A percentile compares a stretch with the other conserved stretches of the same genome.
Evolutionary conservation across 257 asterid species (phyloP).

Genomic region (Lavandula angustifolia): DNA sequence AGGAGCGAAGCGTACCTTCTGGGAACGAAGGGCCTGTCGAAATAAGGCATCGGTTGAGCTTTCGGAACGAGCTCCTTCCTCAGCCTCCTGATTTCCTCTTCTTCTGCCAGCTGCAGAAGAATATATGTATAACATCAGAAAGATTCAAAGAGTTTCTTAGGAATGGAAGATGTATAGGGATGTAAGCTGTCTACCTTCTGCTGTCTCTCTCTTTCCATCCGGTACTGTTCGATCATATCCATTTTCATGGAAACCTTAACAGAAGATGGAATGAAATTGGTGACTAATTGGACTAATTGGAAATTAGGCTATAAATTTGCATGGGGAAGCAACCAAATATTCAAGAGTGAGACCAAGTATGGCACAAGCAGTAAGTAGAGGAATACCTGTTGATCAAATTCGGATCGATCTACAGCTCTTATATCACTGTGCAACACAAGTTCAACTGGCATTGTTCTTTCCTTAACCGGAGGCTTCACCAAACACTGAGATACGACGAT

Average conservation of each 20-base stretch:
- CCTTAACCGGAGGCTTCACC: conserved; percentile 81
- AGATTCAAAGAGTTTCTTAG: neutral
- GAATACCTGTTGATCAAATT: conserved; percentile 78
- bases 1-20: conserved; percentile 45
- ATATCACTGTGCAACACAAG: conserved; percentile 74
- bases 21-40: conserved; percentile 89
- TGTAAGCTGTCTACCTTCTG: conserved; percentile 75
- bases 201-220: conserved; percentile 72
- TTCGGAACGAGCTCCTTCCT: conserved; percentile 91
- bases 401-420: conserved; percentile 86
- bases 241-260: conserved; percentile 70
- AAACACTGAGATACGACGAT: conserved; percentile 52
- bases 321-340: too few species aligned
- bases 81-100: conserved; percentile 82
- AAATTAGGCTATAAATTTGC: neutral
- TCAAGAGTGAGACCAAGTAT: too few species aligned
- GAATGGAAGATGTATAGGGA: neutral
- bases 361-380: neutral
- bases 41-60: conserved; percentile 98
- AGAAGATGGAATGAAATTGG: conserved; percentile 18
- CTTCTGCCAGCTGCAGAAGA: conserved; percentile 72
- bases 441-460: conserved; percentile 66
- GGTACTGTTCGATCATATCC: conserved; percentile 62
- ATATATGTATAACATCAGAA: neutral
- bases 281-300: neutral